Conservation (phyloP, 805 yeast genomes). For the Sugiyamaella americana region DNA sequence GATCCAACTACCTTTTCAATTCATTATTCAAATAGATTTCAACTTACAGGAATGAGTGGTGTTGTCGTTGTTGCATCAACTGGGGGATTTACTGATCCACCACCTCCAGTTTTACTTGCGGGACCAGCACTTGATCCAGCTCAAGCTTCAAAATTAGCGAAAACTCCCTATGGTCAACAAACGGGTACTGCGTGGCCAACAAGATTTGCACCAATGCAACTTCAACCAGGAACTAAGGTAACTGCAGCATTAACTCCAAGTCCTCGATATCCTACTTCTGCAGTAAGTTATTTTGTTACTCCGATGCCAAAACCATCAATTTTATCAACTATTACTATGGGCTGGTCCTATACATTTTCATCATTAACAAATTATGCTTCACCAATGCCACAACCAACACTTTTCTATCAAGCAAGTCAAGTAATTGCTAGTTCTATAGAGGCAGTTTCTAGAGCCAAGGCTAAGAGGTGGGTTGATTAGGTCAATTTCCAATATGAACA, state of each 20-base stretch:
- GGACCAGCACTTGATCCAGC: conserved; percentile 39
- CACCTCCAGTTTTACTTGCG: conserved; percentile 38
- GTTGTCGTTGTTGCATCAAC: conserved; percentile 32
- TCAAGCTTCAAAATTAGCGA: conserved; percentile 46
- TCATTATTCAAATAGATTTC: conserved; percentile 64
- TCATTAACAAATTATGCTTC: conserved; percentile 65
- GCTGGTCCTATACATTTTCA: conserved; percentile 68
- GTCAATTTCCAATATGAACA: too few species aligned
- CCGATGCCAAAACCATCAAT: conserved; percentile 38
- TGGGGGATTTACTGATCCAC: conserved; percentile 40
- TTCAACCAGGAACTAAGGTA: conserved; percentile 69
- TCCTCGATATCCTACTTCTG: conserved; percentile 59
- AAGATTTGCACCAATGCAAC: conserved; percentile 89
- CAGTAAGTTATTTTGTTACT: conserved; percentile 56
- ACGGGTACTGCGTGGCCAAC: conserved; percentile 53
- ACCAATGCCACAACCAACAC: conserved; percentile 31
- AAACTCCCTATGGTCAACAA: conserved; percentile 69
- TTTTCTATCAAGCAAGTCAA: conserved; percentile 21
- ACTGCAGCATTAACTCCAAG: conserved; percentile 49
- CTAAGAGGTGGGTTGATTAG: conserved; percentile 16
- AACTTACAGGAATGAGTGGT: conserved; percentile 69
- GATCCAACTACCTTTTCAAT: conserved; percentile 44
- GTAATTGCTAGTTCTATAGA: conserved; percentile 12
- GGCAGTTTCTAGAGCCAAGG: conserved; percentile 10
- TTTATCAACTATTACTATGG: conserved; percentile 71